These are phyloP conservation scores for Paramecium primaurelia DNA, from an alignment of 73 alveolate species.

Conservation along the genomic window DNA sequence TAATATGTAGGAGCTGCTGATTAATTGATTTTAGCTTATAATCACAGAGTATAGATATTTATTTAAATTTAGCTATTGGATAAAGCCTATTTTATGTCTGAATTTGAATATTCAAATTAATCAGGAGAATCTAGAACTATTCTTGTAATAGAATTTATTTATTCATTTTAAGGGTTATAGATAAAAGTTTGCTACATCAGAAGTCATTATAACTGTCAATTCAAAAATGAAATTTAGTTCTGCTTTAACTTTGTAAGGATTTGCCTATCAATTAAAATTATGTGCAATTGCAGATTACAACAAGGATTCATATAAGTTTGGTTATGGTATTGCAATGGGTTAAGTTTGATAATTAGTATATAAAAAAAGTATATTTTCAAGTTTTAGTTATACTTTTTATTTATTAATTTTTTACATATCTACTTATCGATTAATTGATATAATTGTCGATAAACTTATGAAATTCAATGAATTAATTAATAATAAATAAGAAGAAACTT, in stretches of 20 bases:
- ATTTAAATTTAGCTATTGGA: neutral
- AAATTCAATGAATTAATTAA: no score
- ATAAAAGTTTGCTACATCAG: slow-evolving; percentile 43
- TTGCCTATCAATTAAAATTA: slow-evolving; percentile 54
- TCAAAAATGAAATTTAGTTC: slow-evolving; percentile 54
- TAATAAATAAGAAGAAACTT: no score
- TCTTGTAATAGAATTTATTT: neutral
- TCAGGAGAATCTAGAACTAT: slow-evolving; percentile 49
- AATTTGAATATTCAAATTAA: slow-evolving; percentile 2
- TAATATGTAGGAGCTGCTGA: slow-evolving; percentile 53
- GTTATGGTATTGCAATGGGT: slow-evolving; percentile 59
- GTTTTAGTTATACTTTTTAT: neutral
- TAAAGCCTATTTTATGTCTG: slow-evolving; percentile 49
- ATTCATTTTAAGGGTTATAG: slow-evolving; percentile 37
- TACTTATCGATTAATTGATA: neutral
- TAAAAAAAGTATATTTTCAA: neutral
- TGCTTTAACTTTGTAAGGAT: slow-evolving; percentile 29
- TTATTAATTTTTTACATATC: neutral
- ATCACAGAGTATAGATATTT: neutral
- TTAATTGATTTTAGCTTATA: slow-evolving; percentile 35
- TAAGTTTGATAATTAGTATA: slow-evolving; percentile 2
- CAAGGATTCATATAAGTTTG: slow-evolving; percentile 61
- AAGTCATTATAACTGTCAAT: slow-evolving; percentile 47
- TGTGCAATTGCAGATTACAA: slow-evolving; percentile 63
- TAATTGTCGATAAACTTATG: no score